Percentiles rank a stretch among this genome's conserved stretches.
These are phyloP conservation scores for Talaromyces liani DNA, from an alignment of 495 filamentous ascomycete species.

Conservation along the genomic window DNA sequence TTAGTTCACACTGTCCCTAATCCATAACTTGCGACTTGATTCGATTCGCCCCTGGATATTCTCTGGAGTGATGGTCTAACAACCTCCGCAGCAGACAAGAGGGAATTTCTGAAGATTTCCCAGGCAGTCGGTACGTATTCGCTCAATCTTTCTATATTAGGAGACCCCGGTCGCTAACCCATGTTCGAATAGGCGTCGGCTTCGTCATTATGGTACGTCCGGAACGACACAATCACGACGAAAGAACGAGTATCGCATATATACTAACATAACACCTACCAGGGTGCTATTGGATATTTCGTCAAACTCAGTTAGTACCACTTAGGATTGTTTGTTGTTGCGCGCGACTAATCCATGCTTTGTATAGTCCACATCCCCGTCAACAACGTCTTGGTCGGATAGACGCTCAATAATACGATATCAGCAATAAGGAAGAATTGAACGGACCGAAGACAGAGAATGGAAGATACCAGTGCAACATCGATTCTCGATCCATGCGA, in stretches of 20 bases:
- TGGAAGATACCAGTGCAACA: neutral
- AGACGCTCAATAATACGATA: neutral
- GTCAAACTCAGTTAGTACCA: slow-evolving; percentile 75
- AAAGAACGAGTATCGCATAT: neutral
- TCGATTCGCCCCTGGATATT: neutral
- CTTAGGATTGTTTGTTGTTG: neutral
- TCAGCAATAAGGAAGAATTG: neutral
- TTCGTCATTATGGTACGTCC: slow-evolving; percentile 74
- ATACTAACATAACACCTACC: neutral
- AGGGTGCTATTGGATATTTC: slow-evolving; percentile 69
- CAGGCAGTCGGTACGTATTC: slow-evolving; percentile 71
- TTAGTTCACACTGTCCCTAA: slow-evolving; percentile 37
- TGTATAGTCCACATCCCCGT: slow-evolving; percentile 68
- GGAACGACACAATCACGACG: neutral
- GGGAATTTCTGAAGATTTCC: slow-evolving; percentile 90
- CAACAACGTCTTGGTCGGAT: slow-evolving; percentile 72
- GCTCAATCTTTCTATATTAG: neutral
- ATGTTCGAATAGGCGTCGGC: slow-evolving; percentile 37
- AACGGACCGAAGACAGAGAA: neutral
- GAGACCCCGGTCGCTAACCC: neutral
- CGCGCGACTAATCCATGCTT: neutral
- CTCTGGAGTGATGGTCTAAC: slow-evolving; percentile 4
- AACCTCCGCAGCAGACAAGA: slow-evolving; percentile 55
- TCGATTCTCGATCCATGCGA: neutral
- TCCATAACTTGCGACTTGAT: neutral